Base-by-base conservation (phyloP, 176 grass and related monocot genomes). In the Saccharum officinarum region DNA sequence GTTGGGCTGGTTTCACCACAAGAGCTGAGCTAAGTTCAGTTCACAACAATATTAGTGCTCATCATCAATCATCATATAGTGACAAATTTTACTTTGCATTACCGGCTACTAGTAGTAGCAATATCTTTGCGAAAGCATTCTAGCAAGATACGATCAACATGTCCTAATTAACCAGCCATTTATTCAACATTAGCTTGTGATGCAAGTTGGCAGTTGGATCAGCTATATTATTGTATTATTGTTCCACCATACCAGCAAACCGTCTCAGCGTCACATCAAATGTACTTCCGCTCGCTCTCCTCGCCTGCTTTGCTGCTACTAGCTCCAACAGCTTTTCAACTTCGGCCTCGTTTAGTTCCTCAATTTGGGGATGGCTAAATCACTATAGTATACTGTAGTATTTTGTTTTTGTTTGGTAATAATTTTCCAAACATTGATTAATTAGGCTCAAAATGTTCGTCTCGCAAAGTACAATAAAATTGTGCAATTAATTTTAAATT, bases 141-240 rank as follows among this genome's bases (percentile, higher is more conserved):
- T 67, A 49, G 17, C 13, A 14, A 74, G 42, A 46, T 47, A 23
- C 47, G 28, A 67, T 67, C 7, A 74, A 18, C 44, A 50, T 33
- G 45, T 15, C 65, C 13, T 81, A 52, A 50, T 68, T 67, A 68
- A 36, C 30, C 42, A 81, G 0, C 47, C 79, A 44, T 57, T 82
- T 65, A 83, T 39, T 28, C 54, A 46, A 7, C 73, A 37, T 71
- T 73, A 66, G 67, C 22, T 15, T 67, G 44, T 63, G 45, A 42
- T 54, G 30, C 73, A 90, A 79, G 79, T 86, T 83, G 84, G 72
- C 77, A 73, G 45, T 77, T 52, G 45, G 79, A 67, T 74, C 23
- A 82, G n/a, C 11, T 85, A 82, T 25, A 15, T 22, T 33, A 50
- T 49, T 49, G 45, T 47, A 47, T 45, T 77, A 82, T 73, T 33